These are phyloP conservation scores for Tolypocladium capitatum DNA, from an alignment of 2,329 filamentous ascomycete genomes.

Conservation along the genomic window DNA sequence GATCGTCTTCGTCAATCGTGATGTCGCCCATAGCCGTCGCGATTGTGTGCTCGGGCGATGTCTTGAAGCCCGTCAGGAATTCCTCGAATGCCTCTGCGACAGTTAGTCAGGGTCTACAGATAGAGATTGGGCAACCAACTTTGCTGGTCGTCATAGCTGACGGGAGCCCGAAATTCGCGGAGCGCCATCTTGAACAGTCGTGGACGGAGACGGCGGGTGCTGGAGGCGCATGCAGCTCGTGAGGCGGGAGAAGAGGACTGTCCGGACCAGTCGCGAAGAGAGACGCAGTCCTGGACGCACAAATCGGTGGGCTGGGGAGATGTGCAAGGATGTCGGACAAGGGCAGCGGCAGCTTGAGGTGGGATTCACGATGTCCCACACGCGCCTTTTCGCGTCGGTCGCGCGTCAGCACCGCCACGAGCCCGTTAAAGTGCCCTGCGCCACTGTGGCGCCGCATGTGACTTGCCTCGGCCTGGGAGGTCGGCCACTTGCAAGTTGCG, in stretches of 20 bases:
- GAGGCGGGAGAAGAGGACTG: conserved; percentile 7
- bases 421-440: conserved; percentile 3
- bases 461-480: conserved; percentile 21
- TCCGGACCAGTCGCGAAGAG: conserved; percentile 3
- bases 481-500: too few relatives aligned
- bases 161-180: conserved; percentile 61
- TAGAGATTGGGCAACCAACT: conserved; percentile 33
- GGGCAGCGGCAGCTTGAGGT: too few relatives aligned
- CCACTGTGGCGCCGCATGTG: conserved; percentile 7
- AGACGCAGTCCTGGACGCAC: conserved; percentile 8
- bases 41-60: conserved; percentile 54
- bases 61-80: conserved; percentile 83
- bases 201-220: neutral
- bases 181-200: conserved; percentile 57
- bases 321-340: conserved; percentile 10
- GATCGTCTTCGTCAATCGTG: conserved; percentile 73
- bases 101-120: conserved; percentile 13
- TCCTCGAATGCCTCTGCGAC: conserved; percentile 63
- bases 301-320: conserved; percentile 19
- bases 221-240: neutral
- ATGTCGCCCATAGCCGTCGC: conserved; percentile 74
- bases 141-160: conserved; percentile 82
- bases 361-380: conserved; percentile 3
- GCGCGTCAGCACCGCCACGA: conserved; percentile 14
- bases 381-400: conserved; percentile 24